These are phyloP conservation scores for Cenchrus americanus DNA, from an alignment of 176 grass and related monocot species.

Conservation along the genomic window DNA sequence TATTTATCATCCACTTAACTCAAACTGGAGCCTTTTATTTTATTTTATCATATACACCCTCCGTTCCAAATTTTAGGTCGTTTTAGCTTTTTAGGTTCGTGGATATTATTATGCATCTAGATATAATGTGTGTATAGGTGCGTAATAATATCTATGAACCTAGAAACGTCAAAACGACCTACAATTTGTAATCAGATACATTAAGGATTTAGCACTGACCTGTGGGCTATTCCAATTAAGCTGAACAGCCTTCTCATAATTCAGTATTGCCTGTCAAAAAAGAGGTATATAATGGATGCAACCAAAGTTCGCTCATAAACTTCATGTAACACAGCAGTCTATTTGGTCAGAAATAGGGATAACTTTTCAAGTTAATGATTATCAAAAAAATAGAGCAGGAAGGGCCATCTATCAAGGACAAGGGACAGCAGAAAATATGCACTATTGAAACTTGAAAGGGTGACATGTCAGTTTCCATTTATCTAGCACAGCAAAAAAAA, in stretches of 20 bases:
- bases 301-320: conserved; percentile 34
- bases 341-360: neutral
- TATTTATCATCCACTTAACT: conserved; percentile 30
- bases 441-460: conserved; percentile 14
- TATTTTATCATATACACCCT: neutral
- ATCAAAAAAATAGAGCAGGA: neutral
- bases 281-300: conserved; percentile 19
- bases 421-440: neutral
- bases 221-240: conserved; percentile 99
- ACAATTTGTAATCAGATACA: conserved; percentile 2
- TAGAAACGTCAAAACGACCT: too few relatives aligned
- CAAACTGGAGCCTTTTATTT: conserved; percentile 4
- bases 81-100: too few relatives aligned
- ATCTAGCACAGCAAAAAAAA: conserved; percentile 13
- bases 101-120: too few relatives aligned
- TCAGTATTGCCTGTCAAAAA: conserved; percentile 77
- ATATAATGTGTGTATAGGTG: too few relatives aligned
- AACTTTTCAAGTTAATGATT: conserved; percentile 2
- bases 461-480: conserved; percentile 10
- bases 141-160: too few relatives aligned
- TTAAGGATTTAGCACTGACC: conserved; percentile 49
- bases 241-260: conserved; percentile 94
- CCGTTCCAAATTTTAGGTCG: too few relatives aligned
- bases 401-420: neutral
- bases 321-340: neutral